Evolutionary conservation across 257 asterid genomes (phyloP), one percentile per base, ranked within the genome.

Genomic region (Plantago major): DNA sequence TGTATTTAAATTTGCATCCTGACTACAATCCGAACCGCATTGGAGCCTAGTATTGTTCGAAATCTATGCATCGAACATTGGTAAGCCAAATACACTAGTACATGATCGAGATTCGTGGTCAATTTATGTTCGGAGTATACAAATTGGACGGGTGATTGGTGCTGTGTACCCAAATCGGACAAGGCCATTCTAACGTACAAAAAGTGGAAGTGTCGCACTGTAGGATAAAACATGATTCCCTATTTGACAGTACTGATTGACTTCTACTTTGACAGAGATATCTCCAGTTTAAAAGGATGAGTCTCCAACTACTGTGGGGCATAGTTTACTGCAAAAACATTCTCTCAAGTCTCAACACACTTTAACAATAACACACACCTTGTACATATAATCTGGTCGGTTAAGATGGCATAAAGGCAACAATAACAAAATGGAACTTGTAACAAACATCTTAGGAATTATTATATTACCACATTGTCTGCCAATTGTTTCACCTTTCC

Each of bases 401-500:
- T 51, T 68, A 78, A 63, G 69, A 69, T 72, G 51, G 59, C 43
- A 48, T 76, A 64, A 74, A 55, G 60, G 58, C 58, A 53, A 26
- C 61, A 66, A 40, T 70, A 72, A 75, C 72, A 71, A 51, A 63
- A 45, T 78, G 63, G n/a, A 57, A 63, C 54, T 68, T 33, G 40
- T 33, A 4, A 33, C 40, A 28, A 66, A 64, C 78, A 69, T 33
- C 67, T 62, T 6, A 62, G 61, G 40, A n/a, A 77, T 69, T 78
- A 84, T 80, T 73, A 56, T 63, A 83, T 64, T 40, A 63, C 57
- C 22, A 14, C 72, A 74, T 13, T 89, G 97, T 86, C 97, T 78
- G 80, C 95, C 86, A 84, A 62, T 66, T 84, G 86, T 72, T 72
- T 64, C 87, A 75, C 61, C 88, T 81, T 88, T 85, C 70, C 79